A percentile compares a stretch with the other conserved stretches of the same genome.
These are phyloP conservation scores for Arachis monticola DNA, from an alignment of 331 rosid genomes.

Conservation along the genomic window DNA sequence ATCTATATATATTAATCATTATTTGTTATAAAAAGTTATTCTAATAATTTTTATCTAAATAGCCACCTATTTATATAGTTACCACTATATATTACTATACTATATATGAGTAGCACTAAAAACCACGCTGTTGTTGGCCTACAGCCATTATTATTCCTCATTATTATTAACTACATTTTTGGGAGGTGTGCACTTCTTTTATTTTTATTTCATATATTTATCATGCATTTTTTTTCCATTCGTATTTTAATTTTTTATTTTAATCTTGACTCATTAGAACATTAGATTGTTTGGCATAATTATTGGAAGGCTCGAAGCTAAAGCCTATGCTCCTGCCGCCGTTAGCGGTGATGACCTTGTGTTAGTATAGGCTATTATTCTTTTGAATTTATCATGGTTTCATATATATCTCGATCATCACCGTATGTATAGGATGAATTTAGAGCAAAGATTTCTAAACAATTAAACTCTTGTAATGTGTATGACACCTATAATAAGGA, in stretches of 20 bases:
- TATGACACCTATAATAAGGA: too few relatives aligned
- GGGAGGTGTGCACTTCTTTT: not conserved
- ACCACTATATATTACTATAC: too few relatives aligned
- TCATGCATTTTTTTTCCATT: not conserved
- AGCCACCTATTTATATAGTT: too few relatives aligned
- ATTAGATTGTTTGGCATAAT: not conserved
- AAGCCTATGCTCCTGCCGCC: not conserved
- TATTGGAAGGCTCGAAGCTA: not conserved
- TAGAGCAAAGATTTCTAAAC: too few relatives aligned
- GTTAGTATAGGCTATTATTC: not conserved
- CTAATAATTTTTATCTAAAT: too few relatives aligned
- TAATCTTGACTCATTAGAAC: not conserved
- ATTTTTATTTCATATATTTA: not conserved
- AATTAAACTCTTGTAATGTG: too few relatives aligned
- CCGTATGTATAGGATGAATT: too few relatives aligned
- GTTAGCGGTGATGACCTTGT: not conserved
- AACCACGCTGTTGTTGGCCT: not conserved
- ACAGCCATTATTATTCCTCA: not conserved
- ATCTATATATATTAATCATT: too few relatives aligned
- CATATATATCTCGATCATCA: not conserved
- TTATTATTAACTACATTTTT: slow-evolving; percentile 8
- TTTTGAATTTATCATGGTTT: not conserved
- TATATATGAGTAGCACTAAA: slow-evolving; percentile 14
- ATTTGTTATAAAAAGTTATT: too few relatives aligned
- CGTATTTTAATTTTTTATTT: not conserved